Percentiles rank a stretch among this genome's conserved stretches.
Evolutionary conservation across 352 stramenopile species (phyloP).

Genomic region (Phytophthora lateralis): DNA sequence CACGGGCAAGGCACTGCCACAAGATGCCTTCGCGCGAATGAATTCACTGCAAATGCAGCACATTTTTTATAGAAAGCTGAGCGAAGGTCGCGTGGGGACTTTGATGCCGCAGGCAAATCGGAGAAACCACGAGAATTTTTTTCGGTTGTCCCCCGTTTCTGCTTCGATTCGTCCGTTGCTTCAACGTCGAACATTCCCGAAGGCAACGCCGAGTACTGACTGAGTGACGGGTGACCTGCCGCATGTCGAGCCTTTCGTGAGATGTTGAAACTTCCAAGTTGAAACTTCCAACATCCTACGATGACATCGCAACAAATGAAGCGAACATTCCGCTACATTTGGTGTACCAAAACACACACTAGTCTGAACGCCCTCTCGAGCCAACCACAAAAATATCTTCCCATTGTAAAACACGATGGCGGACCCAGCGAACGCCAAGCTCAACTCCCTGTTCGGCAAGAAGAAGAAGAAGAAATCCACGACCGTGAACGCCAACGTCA

Average conservation of each 20-base stretch:
- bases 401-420: slow-evolving; percentile 26
- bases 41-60: not conserved
- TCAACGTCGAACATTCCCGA: slow-evolving; percentile 36
- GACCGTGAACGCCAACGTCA: slow-evolving; percentile 80
- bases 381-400: slow-evolving; percentile 26
- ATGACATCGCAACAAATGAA: not conserved
- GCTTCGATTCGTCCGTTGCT: slow-evolving; percentile 4
- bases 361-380: not conserved
- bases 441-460: slow-evolving; percentile 87
- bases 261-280: too few species aligned
- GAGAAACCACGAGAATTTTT: slow-evolving; percentile 30
- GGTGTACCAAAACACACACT: not conserved
- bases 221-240: not conserved
- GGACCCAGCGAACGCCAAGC: slow-evolving; percentile 62
- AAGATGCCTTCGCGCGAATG: too few species aligned
- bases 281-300: too few species aligned
- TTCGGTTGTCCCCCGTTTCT: slow-evolving; percentile 24
- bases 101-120: slow-evolving; percentile 13
- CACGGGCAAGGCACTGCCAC: too few species aligned
- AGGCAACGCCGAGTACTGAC: not conserved
- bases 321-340: not conserved
- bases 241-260: not conserved
- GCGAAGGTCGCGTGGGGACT: too few species aligned
- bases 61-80: too few species aligned
- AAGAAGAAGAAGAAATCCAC: slow-evolving; percentile 86